Base-by-base conservation (phyloP, 2,329 filamentous ascomycete species). In the Aureobasidium namibiae region DNA sequence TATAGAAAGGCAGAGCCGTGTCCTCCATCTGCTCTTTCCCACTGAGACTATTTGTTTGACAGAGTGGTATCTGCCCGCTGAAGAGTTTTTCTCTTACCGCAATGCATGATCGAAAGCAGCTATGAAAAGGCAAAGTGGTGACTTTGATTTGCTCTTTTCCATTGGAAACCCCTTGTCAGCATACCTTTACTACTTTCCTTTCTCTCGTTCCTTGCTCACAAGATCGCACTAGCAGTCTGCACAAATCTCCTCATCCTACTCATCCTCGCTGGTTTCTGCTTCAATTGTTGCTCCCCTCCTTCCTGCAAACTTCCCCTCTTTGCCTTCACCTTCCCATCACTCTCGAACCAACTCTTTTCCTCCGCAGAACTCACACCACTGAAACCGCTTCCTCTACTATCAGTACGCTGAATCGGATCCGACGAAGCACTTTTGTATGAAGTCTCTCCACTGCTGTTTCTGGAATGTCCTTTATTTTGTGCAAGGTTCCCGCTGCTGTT, bases 171-270 rank as follows among this genome's bases (percentile, higher is more conserved):
- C 33, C 10, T 39, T 21, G 33, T 11, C 38, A 38, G 34, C 34
- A 14, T 6, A 13, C 16, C 16, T 16, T 6, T 16, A 38, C 13
- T 4, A 38, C 16, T 38, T 6, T 38, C 34, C 13, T 24, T 5
- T 13, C 21, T 13, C 7, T 38, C 7, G 4, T 14, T 34, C 33
- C 9, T 16, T 39, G 11, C 14, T 31, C 18, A 65, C 24, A 65
- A 41, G 21, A 63, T 62, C 16, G 64, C 61, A 36, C 63, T 62
- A 36, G 66, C 66, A 44, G 64, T 67, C 56, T 66, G 65, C 45
- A 68, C 63, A 23, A 65, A 56, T 38, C 64, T 59, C 26, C 64
- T 58, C 56, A 68, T 60, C 61, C 62, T 65, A 16, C 53, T 56
- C 53, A 56, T 56, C n/a, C n/a, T 46, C 13, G 45, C 26, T 5